phyloP scores from a whole-genome alignment of 129 eudicot genomes.

The Lactuca sativa region DNA sequence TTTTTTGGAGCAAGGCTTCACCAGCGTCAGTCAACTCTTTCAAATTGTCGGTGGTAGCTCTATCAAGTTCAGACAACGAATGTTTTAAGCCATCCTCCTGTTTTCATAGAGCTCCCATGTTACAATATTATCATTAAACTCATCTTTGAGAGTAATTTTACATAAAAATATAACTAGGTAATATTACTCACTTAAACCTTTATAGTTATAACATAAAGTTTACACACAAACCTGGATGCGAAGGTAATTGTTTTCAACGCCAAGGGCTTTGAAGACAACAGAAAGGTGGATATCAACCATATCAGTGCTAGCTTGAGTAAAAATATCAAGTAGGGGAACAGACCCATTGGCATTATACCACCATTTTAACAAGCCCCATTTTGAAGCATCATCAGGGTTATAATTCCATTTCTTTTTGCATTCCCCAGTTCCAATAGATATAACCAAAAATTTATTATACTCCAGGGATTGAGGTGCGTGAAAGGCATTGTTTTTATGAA shows the following conservation, averaged over 20 bases:
- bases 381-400: constrained; percentile 25
- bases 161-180: background rate
- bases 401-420: constrained; percentile 29
- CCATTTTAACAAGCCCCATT: constrained; percentile 52
- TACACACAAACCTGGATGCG: constrained; percentile 48
- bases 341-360: constrained; percentile 37
- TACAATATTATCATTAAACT: background rate
- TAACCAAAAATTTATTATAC: constrained; percentile 37
- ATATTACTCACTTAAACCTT: background rate
- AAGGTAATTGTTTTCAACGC: constrained; percentile 34
- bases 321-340: constrained; percentile 45
- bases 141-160: too few species aligned
- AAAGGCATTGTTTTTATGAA: constrained; percentile 12
- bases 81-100: constrained; percentile 36
- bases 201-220: background rate
- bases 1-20: constrained; percentile 29
- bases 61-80: constrained; percentile 25
- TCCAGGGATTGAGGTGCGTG: constrained; percentile 21
- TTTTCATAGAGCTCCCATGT: background rate
- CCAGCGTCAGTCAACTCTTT: constrained; percentile 30
- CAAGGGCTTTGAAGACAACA: constrained; percentile 41
- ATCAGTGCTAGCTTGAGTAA: constrained; percentile 43
- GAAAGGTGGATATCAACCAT: constrained; percentile 47
- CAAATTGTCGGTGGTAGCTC: constrained; percentile 35
- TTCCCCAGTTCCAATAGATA: constrained; percentile 54